Base-by-base conservation (phyloP, 257 asterid species). In the Nicotiana otophora region DNA sequence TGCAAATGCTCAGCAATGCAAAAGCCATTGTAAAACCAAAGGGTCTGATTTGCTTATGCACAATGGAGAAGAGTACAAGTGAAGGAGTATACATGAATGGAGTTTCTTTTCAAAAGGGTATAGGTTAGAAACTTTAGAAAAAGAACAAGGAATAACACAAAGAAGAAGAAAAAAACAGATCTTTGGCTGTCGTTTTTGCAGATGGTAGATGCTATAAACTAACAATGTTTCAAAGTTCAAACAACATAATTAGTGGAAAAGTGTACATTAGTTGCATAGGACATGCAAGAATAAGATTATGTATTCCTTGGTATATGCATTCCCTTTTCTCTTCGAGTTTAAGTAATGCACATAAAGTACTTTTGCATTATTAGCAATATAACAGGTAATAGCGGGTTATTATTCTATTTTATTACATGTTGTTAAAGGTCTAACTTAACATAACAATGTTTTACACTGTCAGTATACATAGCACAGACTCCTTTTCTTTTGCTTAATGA, bases 1-100 rank as follows among this genome's bases (percentile, higher is more conserved):
- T 95, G 99, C 94, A 91, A 84, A 82, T 93, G 98, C 84, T 88
- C 90, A 26, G 86, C 88, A 68, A 81, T 88, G 81, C 84, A 83
- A 81, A 86, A 86, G 86, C 78, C 82, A 33, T 81, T 39, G 82
- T 84, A 65, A 51, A 86, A 88, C 51, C 88, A 72, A 84, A 83
- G 61, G 76, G 77, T 76, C 30, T 87, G 68, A 86, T 66, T 81
- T 48, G 34, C 79, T 78, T 80, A 61, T 80, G 78, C 66, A 81
- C 81, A 74, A 74, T 74, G 62, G 58, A 74, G 62, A 74, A 70
- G 78, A 72, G 60, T 72, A 10, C 12, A 14, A 65, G 74, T 63
- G 69, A 63, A 65, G 72, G 48, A 31, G 48, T 65, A 7, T 66
- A 26, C 23, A 46, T 20, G 7, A 46, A 74, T 48, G 61, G 4